phyloP scores from a whole-genome alignment of 306 rosid genomes.

The Dryas alaskensis region DNA sequence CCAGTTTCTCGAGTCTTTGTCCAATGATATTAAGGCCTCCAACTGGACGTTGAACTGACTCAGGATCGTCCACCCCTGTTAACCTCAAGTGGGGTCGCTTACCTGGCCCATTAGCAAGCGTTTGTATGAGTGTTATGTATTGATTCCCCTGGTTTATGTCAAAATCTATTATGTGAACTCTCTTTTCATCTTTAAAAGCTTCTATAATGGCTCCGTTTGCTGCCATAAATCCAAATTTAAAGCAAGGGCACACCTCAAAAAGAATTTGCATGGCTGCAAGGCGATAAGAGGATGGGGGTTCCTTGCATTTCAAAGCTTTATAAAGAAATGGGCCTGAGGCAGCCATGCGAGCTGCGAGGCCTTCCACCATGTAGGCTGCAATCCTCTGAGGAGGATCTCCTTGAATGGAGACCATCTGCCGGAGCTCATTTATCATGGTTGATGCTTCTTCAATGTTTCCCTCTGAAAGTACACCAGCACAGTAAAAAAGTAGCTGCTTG shows the following conservation, averaged over 20 bases:
- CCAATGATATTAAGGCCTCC: constrained; percentile 89
- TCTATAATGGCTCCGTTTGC: constrained; percentile 86
- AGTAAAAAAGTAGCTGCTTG: constrained; percentile 63
- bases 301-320: constrained; percentile 84
- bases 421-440: constrained; percentile 60
- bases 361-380: constrained; percentile 99
- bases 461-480: constrained; percentile 75
- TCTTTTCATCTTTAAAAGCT: constrained; percentile 65
- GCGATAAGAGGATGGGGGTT: constrained; percentile 88
- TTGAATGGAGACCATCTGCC: constrained; percentile 77
- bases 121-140: constrained; percentile 72
- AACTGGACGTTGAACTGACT: constrained; percentile 76
- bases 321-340: constrained; percentile 73
- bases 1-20: constrained; percentile 80
- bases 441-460: constrained; percentile 61
- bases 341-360: constrained; percentile 88
- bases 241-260: constrained; percentile 95
- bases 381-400: constrained; percentile 97
- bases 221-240: constrained; percentile 83
- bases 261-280: constrained; percentile 96
- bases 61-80: constrained; percentile 92
- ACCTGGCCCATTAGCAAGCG: constrained; percentile 54
- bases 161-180: constrained; percentile 75
- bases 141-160: constrained; percentile 94
- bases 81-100: constrained; percentile 66